phyloP scores from a whole-genome alignment of 257 asterid genomes.

The Mentha longifolia region DNA sequence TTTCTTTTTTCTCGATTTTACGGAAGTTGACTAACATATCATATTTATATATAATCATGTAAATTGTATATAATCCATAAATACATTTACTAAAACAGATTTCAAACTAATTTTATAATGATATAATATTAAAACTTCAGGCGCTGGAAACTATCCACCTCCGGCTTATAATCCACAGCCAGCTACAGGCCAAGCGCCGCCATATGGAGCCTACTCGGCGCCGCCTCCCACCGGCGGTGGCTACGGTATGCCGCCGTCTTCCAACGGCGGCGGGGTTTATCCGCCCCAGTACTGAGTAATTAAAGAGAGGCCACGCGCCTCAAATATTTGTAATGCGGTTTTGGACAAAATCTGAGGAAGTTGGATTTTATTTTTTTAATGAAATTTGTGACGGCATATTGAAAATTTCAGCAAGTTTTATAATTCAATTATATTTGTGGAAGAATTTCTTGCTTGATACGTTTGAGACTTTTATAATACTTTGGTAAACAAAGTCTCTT shows the following conservation, averaged over 20 bases:
- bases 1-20: not conserved
- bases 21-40: too few species aligned
- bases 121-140: conserved; percentile 24
- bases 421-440: conserved; percentile 12
- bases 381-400: not conserved
- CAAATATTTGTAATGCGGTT: not conserved
- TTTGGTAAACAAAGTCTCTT: too few species aligned
- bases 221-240: not conserved
- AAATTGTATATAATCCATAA: not conserved
- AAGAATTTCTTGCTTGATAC: not conserved
- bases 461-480: too few species aligned
- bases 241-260: conserved; percentile 1
- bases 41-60: not conserved
- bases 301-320: not conserved
- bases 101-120: not conserved
- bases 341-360: not conserved
- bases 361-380: not conserved
- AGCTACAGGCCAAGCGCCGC: conserved; percentile 38
- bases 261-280: conserved; percentile 30
- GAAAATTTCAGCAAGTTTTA: not conserved
- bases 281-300: conserved; percentile 38
- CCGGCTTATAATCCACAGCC: conserved; percentile 34
- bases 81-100: too few species aligned
- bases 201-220: conserved; percentile 33
- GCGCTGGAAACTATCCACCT: conserved; percentile 43